phyloP scores from a whole-genome alignment of 306 rosid species.

The Canavalia gladiata region DNA sequence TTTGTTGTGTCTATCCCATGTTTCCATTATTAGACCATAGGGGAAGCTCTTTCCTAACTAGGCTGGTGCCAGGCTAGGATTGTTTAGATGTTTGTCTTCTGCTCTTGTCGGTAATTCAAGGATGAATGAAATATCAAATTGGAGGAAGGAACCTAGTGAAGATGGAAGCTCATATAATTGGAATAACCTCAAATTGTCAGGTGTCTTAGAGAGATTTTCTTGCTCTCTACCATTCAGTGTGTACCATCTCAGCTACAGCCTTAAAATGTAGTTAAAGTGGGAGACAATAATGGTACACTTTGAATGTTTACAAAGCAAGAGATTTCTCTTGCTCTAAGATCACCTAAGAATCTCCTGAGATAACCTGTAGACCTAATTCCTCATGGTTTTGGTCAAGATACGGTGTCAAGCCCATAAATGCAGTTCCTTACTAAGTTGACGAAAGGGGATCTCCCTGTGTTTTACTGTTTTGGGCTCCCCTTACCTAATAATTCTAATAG shows the following conservation, averaged over 20 bases:
- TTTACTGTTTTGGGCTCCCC: background rate
- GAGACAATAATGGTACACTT: too few relatives aligned
- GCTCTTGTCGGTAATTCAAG: background rate
- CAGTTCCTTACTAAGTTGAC: background rate
- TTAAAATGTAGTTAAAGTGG: too few relatives aligned
- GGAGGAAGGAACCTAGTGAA: background rate
- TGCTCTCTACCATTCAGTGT: background rate
- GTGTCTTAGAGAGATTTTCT: background rate
- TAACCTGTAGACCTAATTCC: background rate
- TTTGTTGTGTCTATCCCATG: background rate
- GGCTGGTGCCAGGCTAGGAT: background rate
- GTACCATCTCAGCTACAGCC: too few relatives aligned
- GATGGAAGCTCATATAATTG: conserved; percentile 4
- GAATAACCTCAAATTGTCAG: conserved; percentile 4
- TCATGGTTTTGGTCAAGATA: background rate
- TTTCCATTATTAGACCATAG: background rate
- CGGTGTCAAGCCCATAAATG: background rate
- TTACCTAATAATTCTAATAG: background rate
- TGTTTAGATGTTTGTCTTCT: conserved; percentile 25
- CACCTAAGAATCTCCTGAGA: too few relatives aligned
- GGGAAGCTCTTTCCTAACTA: background rate
- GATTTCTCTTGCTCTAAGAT: too few relatives aligned
- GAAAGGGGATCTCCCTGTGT: background rate
- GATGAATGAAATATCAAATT: background rate
- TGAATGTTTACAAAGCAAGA: too few relatives aligned